phyloP scores from a whole-genome alignment of 441 rosid species.

The Bocquillonia castaneifolia region DNA sequence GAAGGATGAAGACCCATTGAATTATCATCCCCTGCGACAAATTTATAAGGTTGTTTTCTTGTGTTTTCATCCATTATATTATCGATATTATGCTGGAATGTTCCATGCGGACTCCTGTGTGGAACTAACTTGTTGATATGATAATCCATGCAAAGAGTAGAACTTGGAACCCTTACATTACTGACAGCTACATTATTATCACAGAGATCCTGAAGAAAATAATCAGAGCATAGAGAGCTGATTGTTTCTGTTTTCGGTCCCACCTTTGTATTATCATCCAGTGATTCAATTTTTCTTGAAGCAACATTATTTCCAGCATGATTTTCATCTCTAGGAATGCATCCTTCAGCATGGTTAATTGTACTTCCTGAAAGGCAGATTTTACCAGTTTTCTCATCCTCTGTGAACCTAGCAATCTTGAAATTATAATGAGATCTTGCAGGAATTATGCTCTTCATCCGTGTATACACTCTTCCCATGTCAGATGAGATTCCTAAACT shows the following conservation, averaged over 20 bases:
- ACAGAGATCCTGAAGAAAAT: slow-evolving; percentile 27
- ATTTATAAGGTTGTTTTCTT: slow-evolving; percentile 19
- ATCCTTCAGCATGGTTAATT: slow-evolving; percentile 20
- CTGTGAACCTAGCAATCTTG: slow-evolving; percentile 18
- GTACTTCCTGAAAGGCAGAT: slow-evolving; percentile 19
- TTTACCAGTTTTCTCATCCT: slow-evolving; percentile 26
- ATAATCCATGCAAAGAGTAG: slow-evolving; percentile 33
- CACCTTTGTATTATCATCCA: slow-evolving; percentile 15
- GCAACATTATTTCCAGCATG: slow-evolving; percentile 26
- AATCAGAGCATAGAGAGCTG: slow-evolving; percentile 36
- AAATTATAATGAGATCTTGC: slow-evolving; percentile 19
- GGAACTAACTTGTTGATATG: slow-evolving; percentile 28
- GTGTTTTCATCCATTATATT: slow-evolving; percentile 27
- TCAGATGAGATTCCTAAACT: slow-evolving; percentile 30
- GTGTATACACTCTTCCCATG: slow-evolving; percentile 33
- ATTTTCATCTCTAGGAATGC: slow-evolving; percentile 24
- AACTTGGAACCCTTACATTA: slow-evolving; percentile 20
- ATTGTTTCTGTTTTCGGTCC: slow-evolving; percentile 14
- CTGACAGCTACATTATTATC: slow-evolving; percentile 24
- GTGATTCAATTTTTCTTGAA: slow-evolving; percentile 21
- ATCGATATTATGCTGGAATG: slow-evolving; percentile 13
- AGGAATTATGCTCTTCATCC: slow-evolving; percentile 48
- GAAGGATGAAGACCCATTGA: slow-evolving; percentile 22
- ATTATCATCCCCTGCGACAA: slow-evolving; percentile 23
- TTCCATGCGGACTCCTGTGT: slow-evolving; percentile 19